Percentiles rank a stretch among this genome's conserved stretches.
These are phyloP conservation scores for Saccharomyces uvarum DNA, from an alignment of 1,139 yeast genomes.

Conservation along the genomic window DNA sequence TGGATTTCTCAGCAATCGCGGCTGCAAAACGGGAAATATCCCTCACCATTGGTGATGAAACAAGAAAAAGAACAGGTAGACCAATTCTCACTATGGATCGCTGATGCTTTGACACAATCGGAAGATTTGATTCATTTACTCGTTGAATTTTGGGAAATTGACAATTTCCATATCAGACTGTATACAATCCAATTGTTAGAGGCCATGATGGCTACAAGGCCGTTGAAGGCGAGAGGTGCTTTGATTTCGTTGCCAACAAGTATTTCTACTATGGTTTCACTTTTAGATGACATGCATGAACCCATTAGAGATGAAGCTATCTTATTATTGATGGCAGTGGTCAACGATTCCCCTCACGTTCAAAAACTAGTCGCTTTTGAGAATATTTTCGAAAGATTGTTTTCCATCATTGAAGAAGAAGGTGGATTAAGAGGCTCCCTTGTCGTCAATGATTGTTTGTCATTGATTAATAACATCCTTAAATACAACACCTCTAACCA, in stretches of 20 bases:
- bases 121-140: constrained; percentile 52
- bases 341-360: constrained; percentile 72
- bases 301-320: constrained; percentile 89
- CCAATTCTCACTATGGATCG: constrained; percentile 88
- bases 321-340: constrained; percentile 72
- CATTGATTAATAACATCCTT: constrained; percentile 63
- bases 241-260: constrained; percentile 72
- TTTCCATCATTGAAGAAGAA: constrained; percentile 71
- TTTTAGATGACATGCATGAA: constrained; percentile 68
- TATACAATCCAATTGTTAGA: constrained; percentile 82
- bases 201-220: constrained; percentile 72
- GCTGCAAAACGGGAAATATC: constrained; percentile 70
- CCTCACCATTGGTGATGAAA: constrained; percentile 65
- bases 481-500: constrained; percentile 87
- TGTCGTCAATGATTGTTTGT: constrained; percentile 81
- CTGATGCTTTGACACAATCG: constrained; percentile 82
- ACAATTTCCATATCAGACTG: constrained; percentile 67
- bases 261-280: constrained; percentile 61
- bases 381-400: constrained; percentile 77
- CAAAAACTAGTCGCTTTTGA: constrained; percentile 94
- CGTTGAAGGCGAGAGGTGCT: constrained; percentile 64
- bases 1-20: constrained; percentile 76
- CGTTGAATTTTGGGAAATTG: constrained; percentile 48
- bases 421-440: constrained; percentile 90
- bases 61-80: constrained; percentile 49